Evolutionary conservation across 2,329 filamentous ascomycete genomes (phyloP).

Genomic region (Xylariaceae sp.): DNA sequence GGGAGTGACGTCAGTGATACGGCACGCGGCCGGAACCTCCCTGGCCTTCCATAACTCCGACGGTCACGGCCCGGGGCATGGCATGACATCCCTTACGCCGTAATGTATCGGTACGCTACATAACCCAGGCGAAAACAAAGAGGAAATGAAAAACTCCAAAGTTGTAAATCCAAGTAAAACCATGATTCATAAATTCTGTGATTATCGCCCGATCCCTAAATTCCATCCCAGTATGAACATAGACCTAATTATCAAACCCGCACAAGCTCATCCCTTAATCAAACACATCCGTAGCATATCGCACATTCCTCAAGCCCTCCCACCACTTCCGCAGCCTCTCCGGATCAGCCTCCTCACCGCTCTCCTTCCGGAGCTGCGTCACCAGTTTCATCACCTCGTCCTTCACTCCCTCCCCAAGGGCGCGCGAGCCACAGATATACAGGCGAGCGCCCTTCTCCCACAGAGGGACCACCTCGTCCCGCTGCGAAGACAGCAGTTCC

Average conservation of each 20-base stretch:
- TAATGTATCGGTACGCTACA: too few species aligned
- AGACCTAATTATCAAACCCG: neutral
- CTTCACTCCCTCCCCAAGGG: slow-evolving; percentile 46
- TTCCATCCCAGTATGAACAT: too few species aligned
- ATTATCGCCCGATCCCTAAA: too few species aligned
- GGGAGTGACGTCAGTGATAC: too few species aligned
- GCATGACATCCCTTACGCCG: too few species aligned
- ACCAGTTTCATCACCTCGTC: slow-evolving; percentile 37
- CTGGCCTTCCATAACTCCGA: too few species aligned
- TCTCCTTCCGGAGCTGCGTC: slow-evolving; percentile 29
- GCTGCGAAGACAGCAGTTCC: slow-evolving; percentile 39
- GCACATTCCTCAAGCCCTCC: slow-evolving; percentile 48
- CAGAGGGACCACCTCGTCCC: slow-evolving; percentile 36
- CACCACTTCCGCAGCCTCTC: slow-evolving; percentile 46
- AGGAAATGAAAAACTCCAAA: too few species aligned
- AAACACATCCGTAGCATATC: slow-evolving; percentile 60
- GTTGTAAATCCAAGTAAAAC: too few species aligned
- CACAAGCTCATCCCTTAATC: slow-evolving; percentile 35
- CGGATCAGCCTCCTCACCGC: slow-evolving; percentile 32
- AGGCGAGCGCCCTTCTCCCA: slow-evolving; percentile 49
- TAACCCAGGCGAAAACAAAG: too few species aligned
- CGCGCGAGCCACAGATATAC: slow-evolving; percentile 61
- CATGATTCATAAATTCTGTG: too few species aligned
- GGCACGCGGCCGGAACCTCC: too few species aligned
- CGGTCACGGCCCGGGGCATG: too few species aligned